phyloP scores from a whole-genome alignment of 1,284 basidiomycete species.

The Puccinia polysora region DNA sequence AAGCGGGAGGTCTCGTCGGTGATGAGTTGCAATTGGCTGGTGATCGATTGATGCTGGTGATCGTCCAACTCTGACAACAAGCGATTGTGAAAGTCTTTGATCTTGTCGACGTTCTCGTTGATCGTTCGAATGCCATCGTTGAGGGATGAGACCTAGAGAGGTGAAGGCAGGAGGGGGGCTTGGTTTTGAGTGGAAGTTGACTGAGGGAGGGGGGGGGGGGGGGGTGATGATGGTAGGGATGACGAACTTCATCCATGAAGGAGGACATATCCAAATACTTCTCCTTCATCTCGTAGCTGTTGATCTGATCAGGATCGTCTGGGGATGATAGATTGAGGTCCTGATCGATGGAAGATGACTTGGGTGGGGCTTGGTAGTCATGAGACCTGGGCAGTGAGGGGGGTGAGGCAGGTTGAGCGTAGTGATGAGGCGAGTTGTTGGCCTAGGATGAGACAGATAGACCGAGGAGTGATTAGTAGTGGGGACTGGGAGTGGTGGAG shows the following conservation, averaged over 20 bases:
- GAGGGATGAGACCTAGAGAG: constrained; percentile 24
- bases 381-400: neutral
- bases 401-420: constrained; percentile 9
- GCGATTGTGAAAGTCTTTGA: constrained; percentile 28
- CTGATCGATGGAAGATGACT: neutral
- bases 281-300: constrained; percentile 41
- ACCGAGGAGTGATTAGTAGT: too few relatives aligned
- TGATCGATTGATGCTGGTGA: constrained; percentile 23
- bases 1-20: constrained; percentile 33
- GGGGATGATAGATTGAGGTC: neutral
- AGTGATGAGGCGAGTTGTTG: constrained; percentile 8
- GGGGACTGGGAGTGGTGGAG: too few relatives aligned
- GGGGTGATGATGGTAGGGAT: too few relatives aligned
- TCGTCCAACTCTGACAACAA: constrained; percentile 34
- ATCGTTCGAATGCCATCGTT: constrained; percentile 35
- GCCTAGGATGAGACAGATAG: too few relatives aligned
- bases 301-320: constrained; percentile 8
- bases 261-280: constrained; percentile 33
- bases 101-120: constrained; percentile 36
- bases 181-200: neutral
- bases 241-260: constrained; percentile 37
- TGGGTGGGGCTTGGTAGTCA: neutral
- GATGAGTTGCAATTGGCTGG: constrained; percentile 11
- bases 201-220: too few relatives aligned
- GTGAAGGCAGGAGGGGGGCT: too few relatives aligned